Evolutionary conservation across 108 stramenopile species (phyloP), one percentile per base, ranked within the genome.

Genomic region (Bacterosira constricta): DNA sequence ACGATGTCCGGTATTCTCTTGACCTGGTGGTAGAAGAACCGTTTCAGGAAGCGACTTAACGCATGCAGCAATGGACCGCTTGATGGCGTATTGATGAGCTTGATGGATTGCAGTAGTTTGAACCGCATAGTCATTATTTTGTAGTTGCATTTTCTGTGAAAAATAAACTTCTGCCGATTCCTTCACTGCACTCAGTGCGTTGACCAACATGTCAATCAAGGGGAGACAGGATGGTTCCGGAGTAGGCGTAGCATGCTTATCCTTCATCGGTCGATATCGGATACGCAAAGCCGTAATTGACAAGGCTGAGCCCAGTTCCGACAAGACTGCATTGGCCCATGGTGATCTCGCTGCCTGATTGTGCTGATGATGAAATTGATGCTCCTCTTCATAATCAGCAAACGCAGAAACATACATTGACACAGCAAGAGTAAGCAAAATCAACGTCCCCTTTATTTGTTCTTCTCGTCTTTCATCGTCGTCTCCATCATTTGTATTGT

Each of bases 21-120:
- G 83, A 18, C 85, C 78, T 2, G 85, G 83, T 9, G 76, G 70
- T 25, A 82, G 65, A 5, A 92, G 82, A 10, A 91, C 71, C 17
- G 88, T 80, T 59, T 92, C 93, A 11, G 90, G 90, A 7, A 92
- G 62, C 6, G 89, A 62, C 6, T 59, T 73, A 2, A 92, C 35
- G 55, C 83, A 77, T 9, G 72, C 76, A 36, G 77, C 67, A 35
- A 72, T 42, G 15, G 71, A 83, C 50, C 64, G 64, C 45, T 63
- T 27, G 32, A 63, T 25, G 45, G 79, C 73, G 27, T 58, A 38
- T 41, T 39, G 38, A 37, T 71, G 63, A 39, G 57, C 63, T 29
- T 52, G 41, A 30, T 79, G 58, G 31, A 23, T 31, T 8, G 34
- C 42, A 23, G 34, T 34, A 25, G n/a, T n/a, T n/a, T 63, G 69